Evolutionary conservation across 768 basidiomycete genomes (phyloP), one percentile per base, ranked within the genome.

Genomic region (Terana coerulea): DNA sequence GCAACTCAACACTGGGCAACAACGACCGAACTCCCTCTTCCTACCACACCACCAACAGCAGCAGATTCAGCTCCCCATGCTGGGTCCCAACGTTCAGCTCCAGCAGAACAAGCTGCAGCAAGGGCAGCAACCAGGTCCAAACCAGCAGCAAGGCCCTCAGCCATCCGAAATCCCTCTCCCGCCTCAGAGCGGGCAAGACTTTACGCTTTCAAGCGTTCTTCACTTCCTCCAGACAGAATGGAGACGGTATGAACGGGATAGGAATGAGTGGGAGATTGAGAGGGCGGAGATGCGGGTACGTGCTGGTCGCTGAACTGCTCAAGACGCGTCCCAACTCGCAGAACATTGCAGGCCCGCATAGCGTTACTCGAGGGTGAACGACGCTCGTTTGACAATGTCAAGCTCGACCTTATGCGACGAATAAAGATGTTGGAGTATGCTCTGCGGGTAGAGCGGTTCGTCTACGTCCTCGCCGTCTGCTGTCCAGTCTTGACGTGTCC

Each of bases 211-310:
- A 5, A 88, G 83, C 63, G 94, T 98, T 53, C 78, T 99, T 55
- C 97, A 99, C 74, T 99, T 92, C 69, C 79, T 98, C 46, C 97
- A 99, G 74, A 92, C 91, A 19, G 97, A 99, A 75, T 98, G 95
- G 92, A 79, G 97, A 56, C 79, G 91, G 54, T 98, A 97, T 65
- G 97, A 98, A 70, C 86, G 95, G 67, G 97, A 99, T 73, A 80
- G 95, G 63, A 99, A 99, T 67, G 97, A 99, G 72, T 99, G 95
- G 95, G 97, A 99, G 77, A 99, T 99, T 62, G 97, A 98, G 72
- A 78, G 97, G 60, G 97, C 97, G 28, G 97, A 98, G 72, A 98
- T 98, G 95, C 80, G 95, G 79, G 93, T 94, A 58, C 63, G 90
- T 82, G 36, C 55, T 51, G 34, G 15, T 36, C 31, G n/a, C 9